These are phyloP conservation scores for Saturnispora zaruensis DNA, from an alignment of 805 yeast species.

Conservation along the genomic window DNA sequence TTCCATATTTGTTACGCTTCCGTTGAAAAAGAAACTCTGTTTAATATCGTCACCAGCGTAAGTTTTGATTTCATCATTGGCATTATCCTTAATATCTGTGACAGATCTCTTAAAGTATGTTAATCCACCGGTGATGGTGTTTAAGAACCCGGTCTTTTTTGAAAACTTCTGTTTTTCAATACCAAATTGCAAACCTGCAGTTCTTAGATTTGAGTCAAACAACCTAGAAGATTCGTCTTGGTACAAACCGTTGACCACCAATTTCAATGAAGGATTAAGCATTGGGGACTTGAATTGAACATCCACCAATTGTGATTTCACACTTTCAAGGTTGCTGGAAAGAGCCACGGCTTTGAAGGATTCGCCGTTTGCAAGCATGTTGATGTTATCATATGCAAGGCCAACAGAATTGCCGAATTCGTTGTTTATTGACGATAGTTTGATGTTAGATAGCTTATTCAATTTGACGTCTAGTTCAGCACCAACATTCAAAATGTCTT, in stretches of 20 bases:
- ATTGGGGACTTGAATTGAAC: conserved; percentile 38
- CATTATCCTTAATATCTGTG: conserved; percentile 40
- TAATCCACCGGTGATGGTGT: conserved; percentile 40
- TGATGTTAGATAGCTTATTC: not conserved
- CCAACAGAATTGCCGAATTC: conserved; percentile 17
- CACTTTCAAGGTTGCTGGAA: conserved; percentile 40
- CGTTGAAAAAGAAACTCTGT: conserved; percentile 38
- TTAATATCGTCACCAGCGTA: conserved; percentile 60
- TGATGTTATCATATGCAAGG: conserved; percentile 34
- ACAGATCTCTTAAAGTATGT: conserved; percentile 50
- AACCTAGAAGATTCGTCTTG: not conserved
- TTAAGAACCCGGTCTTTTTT: conserved; percentile 11
- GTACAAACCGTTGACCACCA: conserved; percentile 30
- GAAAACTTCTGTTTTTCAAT: conserved; percentile 25
- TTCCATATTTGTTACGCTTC: conserved; percentile 36
- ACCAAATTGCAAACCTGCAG: conserved; percentile 42
- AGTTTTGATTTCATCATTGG: conserved; percentile 48
- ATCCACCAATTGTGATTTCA: conserved; percentile 46
- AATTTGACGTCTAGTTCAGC: conserved; percentile 8
- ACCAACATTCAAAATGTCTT: conserved; percentile 6
- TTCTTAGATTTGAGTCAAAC: conserved; percentile 34
- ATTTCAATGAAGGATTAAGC: conserved; percentile 37
- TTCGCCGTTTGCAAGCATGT: conserved; percentile 66
- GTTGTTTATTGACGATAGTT: conserved; percentile 8
- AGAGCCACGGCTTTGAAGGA: conserved; percentile 41